Percentiles rank a stretch among this genome's conserved stretches.
phyloP scores from a whole-genome alignment of 1,284 basidiomycete species.

The Butyriboletus appendiculatus region DNA sequence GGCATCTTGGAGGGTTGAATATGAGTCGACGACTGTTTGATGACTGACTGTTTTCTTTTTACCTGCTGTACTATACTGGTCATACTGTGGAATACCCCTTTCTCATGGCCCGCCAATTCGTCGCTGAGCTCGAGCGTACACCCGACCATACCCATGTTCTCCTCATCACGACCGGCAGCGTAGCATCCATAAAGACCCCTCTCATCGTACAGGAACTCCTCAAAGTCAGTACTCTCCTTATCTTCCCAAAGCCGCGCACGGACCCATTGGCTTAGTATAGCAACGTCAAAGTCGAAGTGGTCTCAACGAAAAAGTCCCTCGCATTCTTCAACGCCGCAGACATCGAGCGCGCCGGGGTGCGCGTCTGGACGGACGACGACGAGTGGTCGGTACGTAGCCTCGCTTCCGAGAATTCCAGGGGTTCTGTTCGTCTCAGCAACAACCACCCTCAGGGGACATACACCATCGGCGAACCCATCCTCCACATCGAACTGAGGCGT shows the following conservation, averaged over 20 bases:
- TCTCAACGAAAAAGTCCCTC: constrained; percentile 78
- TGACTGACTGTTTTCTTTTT: background rate
- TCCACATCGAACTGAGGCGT: constrained; percentile 94
- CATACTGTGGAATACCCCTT: constrained; percentile 4
- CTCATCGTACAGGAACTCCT: constrained; percentile 82
- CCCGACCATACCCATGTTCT: constrained; percentile 67
- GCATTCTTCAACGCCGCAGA: constrained; percentile 71
- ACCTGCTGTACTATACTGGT: constrained; percentile 23
- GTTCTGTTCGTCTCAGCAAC: background rate
- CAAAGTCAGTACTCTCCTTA: constrained; percentile 50
- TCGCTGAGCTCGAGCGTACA: constrained; percentile 45
- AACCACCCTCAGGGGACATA: constrained; percentile 46
- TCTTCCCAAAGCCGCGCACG: background rate
- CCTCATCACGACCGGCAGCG: constrained; percentile 88
- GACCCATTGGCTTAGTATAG: constrained; percentile 50
- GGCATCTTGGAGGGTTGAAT: constrained; percentile 58
- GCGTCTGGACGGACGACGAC: constrained; percentile 89
- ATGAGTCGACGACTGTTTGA: background rate
- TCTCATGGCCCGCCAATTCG: constrained; percentile 36
- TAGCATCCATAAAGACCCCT: constrained; percentile 92
- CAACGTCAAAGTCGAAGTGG: constrained; percentile 81
- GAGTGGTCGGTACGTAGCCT: constrained; percentile 72
- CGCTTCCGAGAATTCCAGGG: background rate
- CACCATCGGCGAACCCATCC: constrained; percentile 86
- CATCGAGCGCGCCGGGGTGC: constrained; percentile 55